Evolutionary conservation across 441 rosid species (phyloP).

Genomic region (Populus hybrid): DNA sequence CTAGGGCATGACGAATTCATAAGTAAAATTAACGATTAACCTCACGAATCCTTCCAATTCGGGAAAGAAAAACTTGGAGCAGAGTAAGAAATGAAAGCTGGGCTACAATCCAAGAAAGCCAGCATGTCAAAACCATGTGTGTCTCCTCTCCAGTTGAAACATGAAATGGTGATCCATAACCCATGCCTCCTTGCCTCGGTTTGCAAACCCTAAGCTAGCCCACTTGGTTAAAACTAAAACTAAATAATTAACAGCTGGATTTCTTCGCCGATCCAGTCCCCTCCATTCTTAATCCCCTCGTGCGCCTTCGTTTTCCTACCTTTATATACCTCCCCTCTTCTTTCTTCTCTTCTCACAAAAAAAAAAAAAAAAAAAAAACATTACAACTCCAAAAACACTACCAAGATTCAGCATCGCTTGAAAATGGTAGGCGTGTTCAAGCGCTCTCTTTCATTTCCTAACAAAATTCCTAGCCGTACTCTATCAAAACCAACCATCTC

Average conservation of each 20-base stretch:
- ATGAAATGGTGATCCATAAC: not conserved
- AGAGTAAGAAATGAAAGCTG: not conserved
- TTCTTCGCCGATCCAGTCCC: constrained; percentile 9
- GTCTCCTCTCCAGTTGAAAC: constrained; percentile 41
- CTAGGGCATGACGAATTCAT: not conserved
- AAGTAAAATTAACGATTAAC: not conserved
- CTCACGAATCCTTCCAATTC: not conserved
- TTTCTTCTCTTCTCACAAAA: constrained; percentile 1
- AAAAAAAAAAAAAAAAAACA: not conserved
- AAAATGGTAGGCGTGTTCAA: constrained; percentile 50
- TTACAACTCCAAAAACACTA: not conserved
- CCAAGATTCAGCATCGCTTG: not conserved
- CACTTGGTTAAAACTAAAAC: not conserved
- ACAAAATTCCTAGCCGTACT: constrained; percentile 42
- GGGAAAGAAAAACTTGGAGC: not conserved
- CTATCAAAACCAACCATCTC: constrained; percentile 40
- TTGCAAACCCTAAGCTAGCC: not conserved
- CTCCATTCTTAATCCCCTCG: constrained; percentile 18
- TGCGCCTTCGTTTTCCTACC: constrained; percentile 23
- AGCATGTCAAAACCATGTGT: constrained; percentile 34
- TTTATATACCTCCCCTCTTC: constrained; percentile 8
- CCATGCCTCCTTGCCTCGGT: constrained; percentile 1
- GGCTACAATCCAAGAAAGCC: not conserved
- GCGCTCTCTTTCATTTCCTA: constrained; percentile 70
- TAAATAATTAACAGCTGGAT: constrained; percentile 2